phyloP scores from a whole-genome alignment of 495 filamentous ascomycete genomes.

The Bacidia gigantensis region DNA sequence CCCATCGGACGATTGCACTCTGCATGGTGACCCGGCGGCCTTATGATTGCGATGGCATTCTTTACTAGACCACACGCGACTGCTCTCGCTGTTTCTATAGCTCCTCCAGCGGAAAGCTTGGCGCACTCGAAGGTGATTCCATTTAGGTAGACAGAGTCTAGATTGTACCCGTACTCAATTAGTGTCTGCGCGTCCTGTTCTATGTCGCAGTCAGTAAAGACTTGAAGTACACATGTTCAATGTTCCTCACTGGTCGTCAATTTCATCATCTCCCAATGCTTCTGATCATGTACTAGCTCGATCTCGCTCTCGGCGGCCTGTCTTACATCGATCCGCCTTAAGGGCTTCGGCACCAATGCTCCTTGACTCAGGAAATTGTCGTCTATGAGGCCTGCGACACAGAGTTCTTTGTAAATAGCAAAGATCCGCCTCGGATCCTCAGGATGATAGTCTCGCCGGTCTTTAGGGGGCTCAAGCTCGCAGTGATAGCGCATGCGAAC shows the following conservation, averaged over 20 bases:
- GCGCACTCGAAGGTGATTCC: conserved; percentile 66
- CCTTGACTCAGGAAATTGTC: conserved; percentile 33
- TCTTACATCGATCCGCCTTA: conserved; percentile 64
- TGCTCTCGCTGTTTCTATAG: conserved; percentile 83
- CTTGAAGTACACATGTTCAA: neutral
- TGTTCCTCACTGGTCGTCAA: conserved; percentile 36
- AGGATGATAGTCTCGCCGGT: conserved; percentile 60
- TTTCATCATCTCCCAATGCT: conserved; percentile 66
- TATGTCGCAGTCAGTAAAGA: conserved; percentile 1
- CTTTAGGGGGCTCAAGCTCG: conserved; percentile 48
- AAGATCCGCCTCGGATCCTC: conserved; percentile 87
- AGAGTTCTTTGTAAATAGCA: conserved; percentile 76
- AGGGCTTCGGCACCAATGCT: conserved; percentile 41
- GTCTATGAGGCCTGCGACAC: conserved; percentile 59
- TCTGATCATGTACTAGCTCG: conserved; percentile 54
- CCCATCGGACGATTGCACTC: conserved; percentile 74
- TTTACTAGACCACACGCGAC: conserved; percentile 69
- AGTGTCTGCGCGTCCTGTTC: conserved; percentile 35
- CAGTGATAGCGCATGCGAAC: conserved; percentile 83
- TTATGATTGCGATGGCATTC: conserved; percentile 88
- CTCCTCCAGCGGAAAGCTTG: conserved; percentile 76
- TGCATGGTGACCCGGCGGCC: conserved; percentile 91
- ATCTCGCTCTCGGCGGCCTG: conserved; percentile 66
- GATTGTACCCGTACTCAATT: conserved; percentile 44
- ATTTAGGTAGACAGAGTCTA: conserved; percentile 86